These are phyloP conservation scores for Chaetomiaceae sp. DNA, from an alignment of 2,329 filamentous ascomycete species.

Conservation along the genomic window DNA sequence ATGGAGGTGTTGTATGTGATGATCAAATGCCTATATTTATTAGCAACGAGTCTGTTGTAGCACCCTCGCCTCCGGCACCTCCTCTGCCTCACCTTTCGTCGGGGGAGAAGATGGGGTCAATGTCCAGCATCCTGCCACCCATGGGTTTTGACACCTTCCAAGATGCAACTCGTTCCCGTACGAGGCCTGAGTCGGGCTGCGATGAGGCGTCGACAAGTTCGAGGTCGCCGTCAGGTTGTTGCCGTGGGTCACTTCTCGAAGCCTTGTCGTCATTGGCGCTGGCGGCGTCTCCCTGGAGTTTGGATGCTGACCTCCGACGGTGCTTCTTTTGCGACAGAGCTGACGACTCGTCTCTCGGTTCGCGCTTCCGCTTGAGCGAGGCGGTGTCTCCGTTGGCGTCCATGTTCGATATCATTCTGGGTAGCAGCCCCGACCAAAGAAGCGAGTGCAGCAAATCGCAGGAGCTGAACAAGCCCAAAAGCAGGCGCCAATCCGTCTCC, in stretches of 20 bases:
- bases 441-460: neutral
- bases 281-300: slow-evolving; percentile 13
- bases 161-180: slow-evolving; percentile 18
- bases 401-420: slow-evolving; percentile 22
- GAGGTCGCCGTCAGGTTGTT: slow-evolving; percentile 13
- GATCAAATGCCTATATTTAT: slow-evolving; percentile 61
- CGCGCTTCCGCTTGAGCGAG: slow-evolving; percentile 30
- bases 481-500: slow-evolving; percentile 10
- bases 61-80: no score
- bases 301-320: slow-evolving; percentile 22
- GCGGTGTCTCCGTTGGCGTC: slow-evolving; percentile 27
- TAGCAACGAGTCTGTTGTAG: slow-evolving; percentile 19
- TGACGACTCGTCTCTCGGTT: slow-evolving; percentile 29
- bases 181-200: slow-evolving; percentile 1
- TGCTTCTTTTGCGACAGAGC: slow-evolving; percentile 24
- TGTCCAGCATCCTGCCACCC: slow-evolving; percentile 60
- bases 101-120: slow-evolving; percentile 57
- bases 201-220: slow-evolving; percentile 16
- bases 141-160: slow-evolving; percentile 62
- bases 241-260: neutral
- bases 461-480: slow-evolving; percentile 1
- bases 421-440: neutral
- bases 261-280: neutral
- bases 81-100: slow-evolving; percentile 54
- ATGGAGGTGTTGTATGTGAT: slow-evolving; percentile 69